These are phyloP conservation scores for Vicia villosa DNA, from an alignment of 306 rosid genomes.

Conservation along the genomic window DNA sequence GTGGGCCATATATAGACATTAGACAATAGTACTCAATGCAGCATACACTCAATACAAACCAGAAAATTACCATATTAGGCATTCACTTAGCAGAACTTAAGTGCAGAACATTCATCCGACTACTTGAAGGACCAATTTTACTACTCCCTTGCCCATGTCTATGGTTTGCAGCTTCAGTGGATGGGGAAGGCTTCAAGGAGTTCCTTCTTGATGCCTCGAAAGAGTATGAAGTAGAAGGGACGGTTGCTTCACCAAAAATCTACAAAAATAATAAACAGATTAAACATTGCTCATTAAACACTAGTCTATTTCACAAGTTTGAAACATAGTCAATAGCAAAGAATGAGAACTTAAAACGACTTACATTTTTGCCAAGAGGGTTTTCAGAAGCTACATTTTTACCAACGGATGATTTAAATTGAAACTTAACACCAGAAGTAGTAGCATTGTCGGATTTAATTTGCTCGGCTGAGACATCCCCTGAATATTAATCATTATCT, in stretches of 20 bases:
- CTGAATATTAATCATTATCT: slow-evolving; percentile 46
- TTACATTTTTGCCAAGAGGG: slow-evolving; percentile 77
- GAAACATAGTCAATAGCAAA: slow-evolving; percentile 2
- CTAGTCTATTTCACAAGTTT: slow-evolving; percentile 18
- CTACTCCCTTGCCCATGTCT: slow-evolving; percentile 59
- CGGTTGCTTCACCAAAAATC: slow-evolving; percentile 61
- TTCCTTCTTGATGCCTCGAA: slow-evolving; percentile 66
- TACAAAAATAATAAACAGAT: slow-evolving; percentile 39
- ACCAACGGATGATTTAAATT: slow-evolving; percentile 61
- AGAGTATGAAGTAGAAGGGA: slow-evolving; percentile 67
- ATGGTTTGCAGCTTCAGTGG: slow-evolving; percentile 64
- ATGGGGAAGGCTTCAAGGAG: slow-evolving; percentile 55
- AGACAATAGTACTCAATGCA: neutral
- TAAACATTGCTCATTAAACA: slow-evolving; percentile 1
- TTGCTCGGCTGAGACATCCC: slow-evolving; percentile 62
- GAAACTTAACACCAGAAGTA: slow-evolving; percentile 67
- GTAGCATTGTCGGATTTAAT: slow-evolving; percentile 58
- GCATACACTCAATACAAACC: neutral
- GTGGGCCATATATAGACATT: neutral
- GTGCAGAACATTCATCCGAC: slow-evolving; percentile 88
- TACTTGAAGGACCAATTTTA: slow-evolving; percentile 80
- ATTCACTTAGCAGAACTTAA: slow-evolving; percentile 80
- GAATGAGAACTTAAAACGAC: slow-evolving; percentile 21
- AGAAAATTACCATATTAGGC: too few species aligned
- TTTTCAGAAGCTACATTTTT: slow-evolving; percentile 62